These are phyloP conservation scores for Mucor circinelloides DNA, from an alignment of 371 early-diverging fungal species.

Conservation along the genomic window DNA sequence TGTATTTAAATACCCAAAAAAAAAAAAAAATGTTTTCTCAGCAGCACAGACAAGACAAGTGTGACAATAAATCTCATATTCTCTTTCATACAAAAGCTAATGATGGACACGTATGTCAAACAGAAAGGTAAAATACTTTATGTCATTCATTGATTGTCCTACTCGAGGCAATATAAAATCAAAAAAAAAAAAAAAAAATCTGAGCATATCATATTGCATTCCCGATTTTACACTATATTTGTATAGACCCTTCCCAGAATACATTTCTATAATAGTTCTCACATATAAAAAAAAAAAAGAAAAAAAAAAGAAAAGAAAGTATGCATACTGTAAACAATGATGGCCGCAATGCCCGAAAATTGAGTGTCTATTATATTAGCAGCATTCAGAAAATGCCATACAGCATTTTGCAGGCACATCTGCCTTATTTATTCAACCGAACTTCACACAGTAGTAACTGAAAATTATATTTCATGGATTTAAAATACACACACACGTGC, in stretches of 20 bases:
- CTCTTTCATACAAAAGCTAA: background rate
- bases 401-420: background rate
- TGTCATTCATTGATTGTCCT: slow-evolving; percentile 15
- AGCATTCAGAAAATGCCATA: background rate
- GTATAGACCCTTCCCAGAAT: background rate
- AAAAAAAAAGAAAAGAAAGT: background rate
- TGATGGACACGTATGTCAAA: slow-evolving; percentile 11
- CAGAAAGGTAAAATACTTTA: slow-evolving; percentile 7
- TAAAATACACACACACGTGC: slow-evolving; percentile 7
- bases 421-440: background rate
- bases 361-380: background rate
- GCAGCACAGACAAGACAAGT: slow-evolving; percentile 1
- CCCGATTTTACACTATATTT: background rate
- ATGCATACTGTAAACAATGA: background rate
- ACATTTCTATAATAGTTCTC: background rate
- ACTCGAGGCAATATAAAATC: background rate
- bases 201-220: background rate
- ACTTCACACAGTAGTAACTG: background rate
- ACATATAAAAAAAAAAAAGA: background rate
- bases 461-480: background rate
- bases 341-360: background rate
- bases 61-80: slow-evolving; percentile 7
- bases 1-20: slow-evolving; percentile 5
- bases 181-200: background rate
- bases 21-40: slow-evolving; percentile 14